These are phyloP conservation scores for Coniochaeta hoffmannii DNA, from an alignment of 2,329 filamentous ascomycete genomes.

Conservation along the genomic window DNA sequence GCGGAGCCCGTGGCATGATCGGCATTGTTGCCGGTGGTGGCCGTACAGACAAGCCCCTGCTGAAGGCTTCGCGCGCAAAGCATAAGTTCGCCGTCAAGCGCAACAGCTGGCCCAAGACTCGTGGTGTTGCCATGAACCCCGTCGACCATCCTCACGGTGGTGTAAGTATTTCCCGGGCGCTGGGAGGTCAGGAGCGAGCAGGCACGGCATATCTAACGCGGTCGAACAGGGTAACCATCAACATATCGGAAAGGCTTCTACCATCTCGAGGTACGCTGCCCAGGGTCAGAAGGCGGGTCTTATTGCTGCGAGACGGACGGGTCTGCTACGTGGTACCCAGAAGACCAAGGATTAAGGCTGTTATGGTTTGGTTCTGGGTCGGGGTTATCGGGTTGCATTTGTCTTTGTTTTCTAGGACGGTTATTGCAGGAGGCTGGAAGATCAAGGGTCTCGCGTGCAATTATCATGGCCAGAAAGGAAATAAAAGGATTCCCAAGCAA, in stretches of 20 bases:
- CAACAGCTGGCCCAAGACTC: constrained; percentile 99
- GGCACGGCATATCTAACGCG: constrained; percentile 30
- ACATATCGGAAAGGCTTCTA: constrained; percentile 99
- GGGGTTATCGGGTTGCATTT: constrained; percentile 59
- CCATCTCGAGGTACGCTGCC: constrained; percentile 95
- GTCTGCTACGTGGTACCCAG: constrained; percentile 99
- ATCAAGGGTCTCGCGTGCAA: constrained; percentile 40
- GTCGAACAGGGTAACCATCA: constrained; percentile 85
- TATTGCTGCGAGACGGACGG: constrained; percentile 98
- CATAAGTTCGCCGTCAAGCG: constrained; percentile 99
- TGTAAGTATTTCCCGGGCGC: constrained; percentile 46
- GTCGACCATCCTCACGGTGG: constrained; percentile 98
- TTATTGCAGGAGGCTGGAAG: constrained; percentile 30
- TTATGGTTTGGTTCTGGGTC: constrained; percentile 48
- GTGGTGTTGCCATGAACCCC: constrained; percentile 99
- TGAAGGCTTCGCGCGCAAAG: constrained; percentile 99
- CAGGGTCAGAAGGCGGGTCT: constrained; percentile 99
- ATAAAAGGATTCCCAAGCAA: constrained; percentile 21
- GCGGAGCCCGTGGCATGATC: constrained; percentile 92
- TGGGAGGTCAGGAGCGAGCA: neutral
- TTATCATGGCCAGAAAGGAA: constrained; percentile 40
- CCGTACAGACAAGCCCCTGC: constrained; percentile 98
- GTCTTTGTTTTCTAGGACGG: constrained; percentile 37
- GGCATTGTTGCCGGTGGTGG: constrained; percentile 99
- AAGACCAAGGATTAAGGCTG: constrained; percentile 92